A percentile compares a stretch with the other conserved stretches of the same genome.
Evolutionary conservation across 805 yeast species (phyloP).

Genomic region (Metschnikowia koreensis): DNA sequence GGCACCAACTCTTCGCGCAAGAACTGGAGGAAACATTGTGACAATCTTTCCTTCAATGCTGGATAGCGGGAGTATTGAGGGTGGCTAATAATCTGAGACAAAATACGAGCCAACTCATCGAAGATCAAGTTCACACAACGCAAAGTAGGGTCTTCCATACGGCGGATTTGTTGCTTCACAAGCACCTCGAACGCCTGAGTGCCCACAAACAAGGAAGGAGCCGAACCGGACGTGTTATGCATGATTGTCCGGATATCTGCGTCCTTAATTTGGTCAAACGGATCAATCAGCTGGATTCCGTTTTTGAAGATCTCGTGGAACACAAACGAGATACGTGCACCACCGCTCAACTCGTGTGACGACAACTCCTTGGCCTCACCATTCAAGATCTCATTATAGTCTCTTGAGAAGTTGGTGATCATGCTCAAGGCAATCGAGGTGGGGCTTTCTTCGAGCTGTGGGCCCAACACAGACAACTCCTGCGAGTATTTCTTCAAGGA

Average conservation of each 20-base stretch:
- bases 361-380: conserved; percentile 92
- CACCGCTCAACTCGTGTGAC: conserved; percentile 90
- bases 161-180: conserved; percentile 69
- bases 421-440: conserved; percentile 85
- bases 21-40: conserved; percentile 74
- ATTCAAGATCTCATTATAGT: conserved; percentile 83
- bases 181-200: conserved; percentile 96
- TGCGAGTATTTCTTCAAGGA: conserved; percentile 75
- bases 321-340: conserved; percentile 95
- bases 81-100: conserved; percentile 78
- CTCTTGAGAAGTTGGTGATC: conserved; percentile 90
- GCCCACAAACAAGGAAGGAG: conserved; percentile 95
- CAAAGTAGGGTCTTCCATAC: conserved; percentile 91
- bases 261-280: conserved; percentile 94
- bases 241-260: conserved; percentile 94
- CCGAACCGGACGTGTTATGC: conserved; percentile 93
- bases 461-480: conserved; percentile 76
- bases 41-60: conserved; percentile 79
- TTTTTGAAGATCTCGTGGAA: conserved; percentile 94
- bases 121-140: conserved; percentile 87
- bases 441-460: conserved; percentile 85
- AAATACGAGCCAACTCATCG: conserved; percentile 90
- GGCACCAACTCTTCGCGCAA: conserved; percentile 79
- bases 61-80: conserved; percentile 89
- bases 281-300: conserved; percentile 89